Conservation (phyloP, 2,329 filamentous ascomycete genomes). For the Parastagonospora nodorum region DNA sequence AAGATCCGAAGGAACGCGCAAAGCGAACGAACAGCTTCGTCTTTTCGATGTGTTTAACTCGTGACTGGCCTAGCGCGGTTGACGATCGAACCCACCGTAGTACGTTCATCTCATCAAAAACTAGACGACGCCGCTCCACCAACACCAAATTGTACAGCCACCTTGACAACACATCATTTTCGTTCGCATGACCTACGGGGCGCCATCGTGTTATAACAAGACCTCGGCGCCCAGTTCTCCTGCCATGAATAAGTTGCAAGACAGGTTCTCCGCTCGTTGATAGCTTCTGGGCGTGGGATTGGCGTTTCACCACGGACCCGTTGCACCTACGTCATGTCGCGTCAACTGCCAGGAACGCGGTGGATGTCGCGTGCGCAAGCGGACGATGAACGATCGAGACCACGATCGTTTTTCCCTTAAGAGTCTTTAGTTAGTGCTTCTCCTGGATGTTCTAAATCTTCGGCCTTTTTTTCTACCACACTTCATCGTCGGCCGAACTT, state of each 20-base stretch:
- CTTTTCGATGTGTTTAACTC: no score
- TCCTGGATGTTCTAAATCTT: not conserved
- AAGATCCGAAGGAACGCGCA: no score
- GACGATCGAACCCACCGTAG: no score
- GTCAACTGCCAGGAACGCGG: conserved; percentile 9
- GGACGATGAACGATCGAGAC: not conserved
- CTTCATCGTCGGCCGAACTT: not conserved
- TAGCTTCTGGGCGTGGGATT: conserved; percentile 6
- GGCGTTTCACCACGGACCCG: conserved; percentile 2
- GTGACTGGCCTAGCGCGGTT: no score
- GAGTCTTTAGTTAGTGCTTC: not conserved
- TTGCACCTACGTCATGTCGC: conserved; percentile 9
- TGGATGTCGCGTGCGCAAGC: conserved; percentile 8
- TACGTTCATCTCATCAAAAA: no score
- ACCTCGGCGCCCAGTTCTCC: conserved; percentile 2
- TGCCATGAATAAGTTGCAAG: conserved; percentile 7
- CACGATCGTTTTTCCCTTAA: not conserved
- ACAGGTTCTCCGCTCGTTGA: not conserved
- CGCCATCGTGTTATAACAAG: not conserved
- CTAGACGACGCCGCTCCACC: no score
- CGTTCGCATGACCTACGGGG: not conserved
- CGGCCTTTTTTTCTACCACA: not conserved
- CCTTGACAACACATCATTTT: no score
- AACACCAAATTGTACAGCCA: no score
- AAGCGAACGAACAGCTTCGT: no score